Conservation (phyloP, 768 basidiomycete genomes). For the Boletus pseudo-olivaceus region DNA sequence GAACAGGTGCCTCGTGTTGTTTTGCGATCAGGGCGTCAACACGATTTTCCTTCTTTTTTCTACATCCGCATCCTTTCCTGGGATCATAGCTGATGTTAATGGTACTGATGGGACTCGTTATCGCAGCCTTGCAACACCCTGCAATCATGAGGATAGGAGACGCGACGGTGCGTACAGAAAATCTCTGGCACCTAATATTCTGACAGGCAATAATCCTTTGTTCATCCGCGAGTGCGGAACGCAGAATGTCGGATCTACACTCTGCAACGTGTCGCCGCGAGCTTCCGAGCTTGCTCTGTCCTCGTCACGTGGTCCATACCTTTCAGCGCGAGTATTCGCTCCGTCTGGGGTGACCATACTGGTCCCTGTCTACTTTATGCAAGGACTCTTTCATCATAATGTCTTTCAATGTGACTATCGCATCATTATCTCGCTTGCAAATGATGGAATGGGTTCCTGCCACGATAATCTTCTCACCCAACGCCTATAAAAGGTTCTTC, state of each 20-base stretch:
- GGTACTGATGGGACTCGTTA: background rate
- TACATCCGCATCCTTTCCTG: background rate
- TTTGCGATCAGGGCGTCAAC: background rate
- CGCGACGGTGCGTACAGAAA: background rate
- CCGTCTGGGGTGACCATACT: background rate
- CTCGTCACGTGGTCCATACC: conserved; percentile 16
- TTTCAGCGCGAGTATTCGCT: background rate
- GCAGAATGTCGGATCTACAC: conserved; percentile 1
- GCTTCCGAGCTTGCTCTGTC: conserved; percentile 25
- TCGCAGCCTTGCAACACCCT: background rate
- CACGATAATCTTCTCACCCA: background rate
- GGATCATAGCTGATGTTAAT: background rate
- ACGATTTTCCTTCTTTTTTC: background rate
- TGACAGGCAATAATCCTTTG: background rate
- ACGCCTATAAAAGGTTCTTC: conserved; percentile 17
- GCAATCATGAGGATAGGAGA: background rate
- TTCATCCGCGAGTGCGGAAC: conserved; percentile 3
- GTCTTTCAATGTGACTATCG: conserved; percentile 14
- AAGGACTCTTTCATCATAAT: conserved; percentile 17
- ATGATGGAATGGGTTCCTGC: background rate
- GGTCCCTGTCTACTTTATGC: conserved; percentile 19
- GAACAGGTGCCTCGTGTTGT: conserved; percentile 12
- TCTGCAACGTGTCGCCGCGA: conserved; percentile 24
- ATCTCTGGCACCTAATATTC: background rate
- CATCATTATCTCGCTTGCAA: conserved; percentile 6